Conservation (phyloP, 306 rosid species). For the Urtica urens region DNA sequence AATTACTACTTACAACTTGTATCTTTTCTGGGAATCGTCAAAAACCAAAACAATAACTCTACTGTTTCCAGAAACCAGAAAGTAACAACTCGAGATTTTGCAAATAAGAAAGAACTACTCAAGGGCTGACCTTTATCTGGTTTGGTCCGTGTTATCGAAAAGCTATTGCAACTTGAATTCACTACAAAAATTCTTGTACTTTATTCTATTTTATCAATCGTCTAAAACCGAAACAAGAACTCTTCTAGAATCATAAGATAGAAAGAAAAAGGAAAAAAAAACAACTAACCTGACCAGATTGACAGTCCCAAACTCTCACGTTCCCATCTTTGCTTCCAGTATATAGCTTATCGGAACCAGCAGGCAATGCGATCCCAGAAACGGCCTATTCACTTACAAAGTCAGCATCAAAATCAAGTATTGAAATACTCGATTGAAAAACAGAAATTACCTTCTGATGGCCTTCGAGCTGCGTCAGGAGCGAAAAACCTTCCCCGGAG, state of each 20-base stretch:
- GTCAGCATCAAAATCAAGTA: not conserved
- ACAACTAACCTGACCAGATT: slow-evolving; percentile 78
- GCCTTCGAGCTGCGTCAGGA: slow-evolving; percentile 79
- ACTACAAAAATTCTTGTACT: too few species aligned
- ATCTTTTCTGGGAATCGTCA: not conserved
- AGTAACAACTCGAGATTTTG: too few species aligned
- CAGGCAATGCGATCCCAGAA: slow-evolving; percentile 72
- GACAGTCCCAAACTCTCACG: slow-evolving; percentile 87
- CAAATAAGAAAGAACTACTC: too few species aligned
- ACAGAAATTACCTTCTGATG: slow-evolving; percentile 50
- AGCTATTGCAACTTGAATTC: too few species aligned
- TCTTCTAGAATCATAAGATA: not conserved
- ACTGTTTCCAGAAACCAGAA: too few species aligned
- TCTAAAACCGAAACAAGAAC: too few species aligned
- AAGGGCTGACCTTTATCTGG: too few species aligned
- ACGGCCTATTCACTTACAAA: slow-evolving; percentile 44
- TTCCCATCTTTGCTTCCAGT: slow-evolving; percentile 89
- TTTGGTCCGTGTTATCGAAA: too few species aligned
- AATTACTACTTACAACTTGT: not conserved
- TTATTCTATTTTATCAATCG: too few species aligned
- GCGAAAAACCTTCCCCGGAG: slow-evolving; percentile 65
- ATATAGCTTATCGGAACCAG: slow-evolving; percentile 89
- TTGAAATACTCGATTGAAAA: not conserved
- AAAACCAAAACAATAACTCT: too few species aligned
- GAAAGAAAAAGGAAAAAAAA: not conserved